Percentiles rank a stretch among this genome's conserved stretches.
Conservation (phyloP, 179 eudicot genomes). For the Gypsophila paniculata region DNA sequence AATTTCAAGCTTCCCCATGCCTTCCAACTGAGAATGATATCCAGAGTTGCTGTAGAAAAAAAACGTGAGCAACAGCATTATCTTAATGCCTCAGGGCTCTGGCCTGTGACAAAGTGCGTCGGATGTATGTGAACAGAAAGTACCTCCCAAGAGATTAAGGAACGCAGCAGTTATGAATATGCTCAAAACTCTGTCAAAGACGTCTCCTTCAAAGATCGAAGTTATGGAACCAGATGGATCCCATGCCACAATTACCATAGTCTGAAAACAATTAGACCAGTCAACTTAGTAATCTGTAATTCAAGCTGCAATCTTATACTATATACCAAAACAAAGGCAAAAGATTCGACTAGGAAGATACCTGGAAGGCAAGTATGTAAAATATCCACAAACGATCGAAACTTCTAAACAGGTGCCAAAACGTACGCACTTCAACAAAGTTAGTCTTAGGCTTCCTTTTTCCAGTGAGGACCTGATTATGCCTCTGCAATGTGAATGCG, state of each 20-base stretch:
- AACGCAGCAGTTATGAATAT: constrained; percentile 82
- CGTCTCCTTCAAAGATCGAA: constrained; percentile 56
- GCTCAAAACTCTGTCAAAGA: constrained; percentile 67
- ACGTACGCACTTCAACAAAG: constrained; percentile 95
- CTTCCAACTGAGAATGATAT: constrained; percentile 75
- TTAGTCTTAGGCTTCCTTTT: constrained; percentile 89
- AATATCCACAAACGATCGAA: constrained; percentile 97
- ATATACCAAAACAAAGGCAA: constrained; percentile 1
- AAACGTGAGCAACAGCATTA: background rate
- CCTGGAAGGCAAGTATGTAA: constrained; percentile 87
- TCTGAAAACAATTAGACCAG: constrained; percentile 43
- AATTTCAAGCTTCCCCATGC: constrained; percentile 92
- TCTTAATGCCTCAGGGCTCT: background rate
- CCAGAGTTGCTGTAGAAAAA: constrained; percentile 60
- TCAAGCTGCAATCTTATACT: constrained; percentile 1
- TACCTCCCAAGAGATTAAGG: constrained; percentile 88
- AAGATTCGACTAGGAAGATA: constrained; percentile 24
- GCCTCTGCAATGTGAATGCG: constrained; percentile 39
- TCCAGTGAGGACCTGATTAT: constrained; percentile 46
- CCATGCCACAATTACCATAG: constrained; percentile 93
- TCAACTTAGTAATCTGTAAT: background rate
- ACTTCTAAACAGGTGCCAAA: constrained; percentile 91
- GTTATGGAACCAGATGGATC: constrained; percentile 55
- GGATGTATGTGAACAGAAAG: background rate
- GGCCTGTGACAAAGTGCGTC: background rate